phyloP scores from a whole-genome alignment of 1,139 yeast species.

The Geotrichum reessii region DNA sequence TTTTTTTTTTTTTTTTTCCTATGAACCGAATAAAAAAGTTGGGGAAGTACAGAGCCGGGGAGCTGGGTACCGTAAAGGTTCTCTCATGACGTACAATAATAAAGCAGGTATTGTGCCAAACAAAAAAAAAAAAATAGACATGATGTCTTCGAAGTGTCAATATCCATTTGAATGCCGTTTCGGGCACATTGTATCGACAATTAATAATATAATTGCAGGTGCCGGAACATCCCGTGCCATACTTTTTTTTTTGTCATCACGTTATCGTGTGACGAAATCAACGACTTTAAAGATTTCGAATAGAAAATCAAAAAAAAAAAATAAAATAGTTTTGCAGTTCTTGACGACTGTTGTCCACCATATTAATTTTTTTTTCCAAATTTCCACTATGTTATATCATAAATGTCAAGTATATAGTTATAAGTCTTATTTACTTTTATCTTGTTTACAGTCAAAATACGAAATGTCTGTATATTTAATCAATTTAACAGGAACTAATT shows the following conservation, averaged over 20 bases:
- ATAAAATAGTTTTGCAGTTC: not conserved
- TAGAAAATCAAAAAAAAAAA: too few relatives aligned
- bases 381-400: too few relatives aligned
- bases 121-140: not conserved
- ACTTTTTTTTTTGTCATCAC: not conserved
- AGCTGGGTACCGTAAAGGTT: not conserved
- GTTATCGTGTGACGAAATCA: not conserved
- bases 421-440: too few relatives aligned
- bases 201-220: too few relatives aligned
- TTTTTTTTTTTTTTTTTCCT: not conserved
- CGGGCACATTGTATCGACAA: too few relatives aligned
- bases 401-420: too few relatives aligned
- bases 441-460: too few relatives aligned
- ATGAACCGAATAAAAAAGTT: not conserved
- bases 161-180: too few relatives aligned
- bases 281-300: not conserved
- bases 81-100: not conserved
- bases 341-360: not conserved
- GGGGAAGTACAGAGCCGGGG: not conserved
- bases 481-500: too few relatives aligned
- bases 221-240: too few relatives aligned
- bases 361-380: not conserved
- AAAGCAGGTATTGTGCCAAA: not conserved
- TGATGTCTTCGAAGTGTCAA: too few relatives aligned
- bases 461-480: too few relatives aligned